phyloP scores from a whole-genome alignment of 1,284 basidiomycete species.

The Trichosporon sp. region DNA sequence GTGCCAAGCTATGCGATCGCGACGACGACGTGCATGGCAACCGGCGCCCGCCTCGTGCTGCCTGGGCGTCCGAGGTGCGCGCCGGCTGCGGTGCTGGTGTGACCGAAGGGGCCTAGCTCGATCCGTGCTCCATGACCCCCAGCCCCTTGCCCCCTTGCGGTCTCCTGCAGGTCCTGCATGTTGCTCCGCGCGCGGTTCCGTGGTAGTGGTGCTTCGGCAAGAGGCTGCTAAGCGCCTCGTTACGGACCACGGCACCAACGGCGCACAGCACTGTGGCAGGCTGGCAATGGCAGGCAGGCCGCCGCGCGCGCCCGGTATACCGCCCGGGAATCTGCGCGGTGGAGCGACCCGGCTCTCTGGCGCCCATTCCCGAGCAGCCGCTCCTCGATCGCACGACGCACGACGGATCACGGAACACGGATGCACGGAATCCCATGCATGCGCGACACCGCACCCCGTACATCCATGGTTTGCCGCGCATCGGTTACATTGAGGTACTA shows the following conservation, averaged over 20 bases:
- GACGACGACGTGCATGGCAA: neutral
- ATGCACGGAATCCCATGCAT: neutral
- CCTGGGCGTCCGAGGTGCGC: neutral
- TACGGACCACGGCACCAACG: neutral
- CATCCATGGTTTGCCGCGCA: neutral
- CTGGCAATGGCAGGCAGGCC: neutral
- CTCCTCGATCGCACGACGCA: neutral
- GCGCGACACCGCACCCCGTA: neutral
- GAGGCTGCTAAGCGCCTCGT: neutral
- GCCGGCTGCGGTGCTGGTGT: neutral
- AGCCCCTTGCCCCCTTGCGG: neutral
- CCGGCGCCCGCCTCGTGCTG: neutral
- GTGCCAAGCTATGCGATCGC: neutral
- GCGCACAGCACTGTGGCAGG: no score
- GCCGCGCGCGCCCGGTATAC: neutral
- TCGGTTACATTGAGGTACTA: neutral
- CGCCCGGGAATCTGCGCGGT: neutral
- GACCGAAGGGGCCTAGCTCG: neutral
- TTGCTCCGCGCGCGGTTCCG: neutral
- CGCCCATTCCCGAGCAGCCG: neutral
- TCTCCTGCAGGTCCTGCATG: neutral
- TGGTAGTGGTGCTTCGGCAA: neutral
- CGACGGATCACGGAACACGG: no score
- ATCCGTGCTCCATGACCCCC: neutral
- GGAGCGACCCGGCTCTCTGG: neutral